phyloP scores from a whole-genome alignment of 2,329 filamentous ascomycete genomes.

The Trichothecium roseum region DNA sequence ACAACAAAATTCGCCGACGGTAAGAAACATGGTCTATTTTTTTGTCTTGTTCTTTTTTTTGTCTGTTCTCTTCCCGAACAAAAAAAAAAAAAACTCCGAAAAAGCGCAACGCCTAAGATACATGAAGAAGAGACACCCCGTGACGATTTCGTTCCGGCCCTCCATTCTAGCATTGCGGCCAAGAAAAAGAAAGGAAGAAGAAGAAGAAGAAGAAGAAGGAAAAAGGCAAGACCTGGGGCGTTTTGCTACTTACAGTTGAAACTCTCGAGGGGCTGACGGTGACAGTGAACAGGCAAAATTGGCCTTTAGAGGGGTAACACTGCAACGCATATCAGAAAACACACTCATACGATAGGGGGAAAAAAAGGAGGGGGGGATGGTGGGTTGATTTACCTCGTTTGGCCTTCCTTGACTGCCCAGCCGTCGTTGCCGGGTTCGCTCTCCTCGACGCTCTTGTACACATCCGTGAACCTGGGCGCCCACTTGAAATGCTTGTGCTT shows the following conservation, averaged over 20 bases:
- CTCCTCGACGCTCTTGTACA: constrained; percentile 77
- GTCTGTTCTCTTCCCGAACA: constrained; percentile 9
- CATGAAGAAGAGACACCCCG: constrained; percentile 1
- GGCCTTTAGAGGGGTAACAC: constrained; percentile 80
- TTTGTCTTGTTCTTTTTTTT: constrained; percentile 17
- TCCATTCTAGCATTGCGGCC: background rate
- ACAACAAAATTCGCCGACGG: constrained; percentile 6
- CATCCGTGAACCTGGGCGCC: constrained; percentile 78
- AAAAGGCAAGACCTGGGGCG: no score
- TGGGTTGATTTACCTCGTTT: constrained; percentile 57
- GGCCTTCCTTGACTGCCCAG: constrained; percentile 80
- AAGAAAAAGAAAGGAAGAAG: no score
- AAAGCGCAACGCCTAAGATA: constrained; percentile 9
- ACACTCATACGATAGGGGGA: no score
- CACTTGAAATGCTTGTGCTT: constrained; percentile 89
- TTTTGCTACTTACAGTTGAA: constrained; percentile 73
- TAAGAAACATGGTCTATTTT: constrained; percentile 26
- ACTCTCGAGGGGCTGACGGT: constrained; percentile 55
- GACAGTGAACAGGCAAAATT: constrained; percentile 76
- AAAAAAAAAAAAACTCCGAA: background rate
- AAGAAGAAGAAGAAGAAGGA: no score
- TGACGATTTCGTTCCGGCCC: background rate
- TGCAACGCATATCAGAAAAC: no score
- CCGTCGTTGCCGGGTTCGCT: constrained; percentile 78
- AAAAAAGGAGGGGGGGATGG: no score